Percentiles rank a stretch among this genome's conserved stretches.
Evolutionary conservation across 2,329 filamentous ascomycete genomes (phyloP).

Genomic region (Karstenula rhodostoma): DNA sequence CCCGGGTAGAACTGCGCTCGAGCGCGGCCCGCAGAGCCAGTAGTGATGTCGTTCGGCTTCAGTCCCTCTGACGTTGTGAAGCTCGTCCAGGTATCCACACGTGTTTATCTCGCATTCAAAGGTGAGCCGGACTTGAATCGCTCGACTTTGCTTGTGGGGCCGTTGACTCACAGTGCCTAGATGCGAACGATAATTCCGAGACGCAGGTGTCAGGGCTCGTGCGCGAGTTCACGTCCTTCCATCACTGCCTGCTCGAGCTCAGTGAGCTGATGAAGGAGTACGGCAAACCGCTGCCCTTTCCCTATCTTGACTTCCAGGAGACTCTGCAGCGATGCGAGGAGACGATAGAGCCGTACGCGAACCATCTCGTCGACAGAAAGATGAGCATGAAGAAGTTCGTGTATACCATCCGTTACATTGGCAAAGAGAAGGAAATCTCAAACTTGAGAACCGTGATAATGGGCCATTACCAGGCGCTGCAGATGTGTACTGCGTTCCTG

Average conservation of each 20-base stretch:
- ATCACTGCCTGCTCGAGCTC: constrained; percentile 37
- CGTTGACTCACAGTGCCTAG: constrained; percentile 26
- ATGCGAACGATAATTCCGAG: constrained; percentile 46
- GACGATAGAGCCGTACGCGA: constrained; percentile 38
- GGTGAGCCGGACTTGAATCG: constrained; percentile 23
- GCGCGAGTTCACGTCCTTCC: constrained; percentile 41
- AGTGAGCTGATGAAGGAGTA: constrained; percentile 44
- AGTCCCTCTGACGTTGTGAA: constrained; percentile 43
- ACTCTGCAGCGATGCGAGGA: constrained; percentile 41
- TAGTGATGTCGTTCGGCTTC: constrained; percentile 42
- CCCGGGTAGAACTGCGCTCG: constrained; percentile 30
- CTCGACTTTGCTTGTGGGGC: neutral
- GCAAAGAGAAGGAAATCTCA: constrained; percentile 45
- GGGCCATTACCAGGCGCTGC: constrained; percentile 40
- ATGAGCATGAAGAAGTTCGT: constrained; percentile 41
- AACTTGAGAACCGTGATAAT: constrained; percentile 38
- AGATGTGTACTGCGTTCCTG: constrained; percentile 43
- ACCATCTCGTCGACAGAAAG: constrained; percentile 41
- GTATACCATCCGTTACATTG: constrained; percentile 44
- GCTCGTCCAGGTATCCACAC: constrained; percentile 41
- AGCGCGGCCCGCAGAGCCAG: constrained; percentile 32
- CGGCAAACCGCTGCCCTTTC: constrained; percentile 41
- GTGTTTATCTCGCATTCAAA: constrained; percentile 45
- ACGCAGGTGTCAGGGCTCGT: constrained; percentile 42
- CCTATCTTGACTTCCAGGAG: constrained; percentile 39